Evolutionary conservation across 225 moss, liverwort and hornwort genomes (phyloP), one percentile per base, ranked within the genome.

Genomic region (Marchantia polymorpha): DNA sequence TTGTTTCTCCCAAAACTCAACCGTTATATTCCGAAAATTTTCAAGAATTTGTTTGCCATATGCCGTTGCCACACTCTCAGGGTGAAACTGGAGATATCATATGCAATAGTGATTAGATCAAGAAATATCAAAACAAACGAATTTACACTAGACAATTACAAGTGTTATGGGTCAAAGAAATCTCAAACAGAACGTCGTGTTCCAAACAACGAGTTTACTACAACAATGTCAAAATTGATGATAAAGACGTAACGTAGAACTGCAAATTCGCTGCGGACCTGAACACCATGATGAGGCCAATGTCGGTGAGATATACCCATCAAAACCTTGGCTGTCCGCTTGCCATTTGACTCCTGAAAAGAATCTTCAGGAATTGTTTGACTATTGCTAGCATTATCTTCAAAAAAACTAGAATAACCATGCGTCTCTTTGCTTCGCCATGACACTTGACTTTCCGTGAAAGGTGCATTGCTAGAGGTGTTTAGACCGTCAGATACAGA

Each of bases 31-130:
- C 83, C 93, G 89, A 64, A 99, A 99, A 79, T 99, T 99, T 77
- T 92, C 85, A 76, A 99, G 60, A 52, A 99, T 90, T 84, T 91
- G 87, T 87, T 91, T 91, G 64, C 99, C 99, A 55, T 90, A 88
- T 26, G 93, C 84, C 77, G 99, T 99, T 39, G 95, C 99, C 60
- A 99, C 91, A 86, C 99, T 99, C 82, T 99, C 99, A 72, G 99
- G 99, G 84, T 99, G 99, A 73, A 99, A 99, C 99, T 99, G 90
- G 80, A 83, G 16, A 68, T 77, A 76, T 82, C 72, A 70, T 39
- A 80, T 26, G 23, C 20, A 58, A 9, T 3, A 39, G 31, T 46
- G 27, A 53, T 39, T 39, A 39, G 39, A 39, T 39, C 39, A 5
- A 39, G 39, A 39, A 39, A 39, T 2, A 39, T 39, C 39, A 5